These are phyloP conservation scores for Lachnellula occidentalis DNA, from an alignment of 2,329 filamentous ascomycete species.

Conservation along the genomic window DNA sequence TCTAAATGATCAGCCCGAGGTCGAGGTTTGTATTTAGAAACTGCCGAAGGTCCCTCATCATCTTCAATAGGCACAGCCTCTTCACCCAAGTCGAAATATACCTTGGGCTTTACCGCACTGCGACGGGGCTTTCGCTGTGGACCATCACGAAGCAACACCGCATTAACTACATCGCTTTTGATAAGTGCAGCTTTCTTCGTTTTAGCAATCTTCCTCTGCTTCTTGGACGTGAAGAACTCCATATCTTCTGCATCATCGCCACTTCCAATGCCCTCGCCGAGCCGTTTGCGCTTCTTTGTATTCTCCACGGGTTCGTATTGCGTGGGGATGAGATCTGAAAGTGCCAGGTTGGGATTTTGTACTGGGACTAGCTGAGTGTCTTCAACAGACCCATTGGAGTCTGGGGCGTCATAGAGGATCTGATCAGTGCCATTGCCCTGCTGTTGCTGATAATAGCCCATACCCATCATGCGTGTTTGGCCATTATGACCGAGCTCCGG, in stretches of 20 bases:
- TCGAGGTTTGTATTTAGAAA: background rate
- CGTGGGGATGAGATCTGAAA: slow-evolving; percentile 23
- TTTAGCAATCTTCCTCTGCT: slow-evolving; percentile 16
- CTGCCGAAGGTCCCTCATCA: slow-evolving; percentile 15
- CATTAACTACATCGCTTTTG: background rate
- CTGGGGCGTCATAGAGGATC: slow-evolving; percentile 29
- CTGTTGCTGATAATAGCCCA: slow-evolving; percentile 26
- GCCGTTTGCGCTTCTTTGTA: slow-evolving; percentile 20
- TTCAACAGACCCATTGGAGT: slow-evolving; percentile 10
- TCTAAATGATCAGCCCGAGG: slow-evolving; percentile 1
- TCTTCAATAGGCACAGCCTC: slow-evolving; percentile 22
- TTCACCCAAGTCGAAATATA: slow-evolving; percentile 24
- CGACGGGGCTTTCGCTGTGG: slow-evolving; percentile 18
- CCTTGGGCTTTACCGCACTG: slow-evolving; percentile 15
- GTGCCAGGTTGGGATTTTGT: slow-evolving; percentile 18
- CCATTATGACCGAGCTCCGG: slow-evolving; percentile 21
- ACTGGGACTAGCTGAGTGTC: slow-evolving; percentile 6
- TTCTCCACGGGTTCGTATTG: slow-evolving; percentile 8
- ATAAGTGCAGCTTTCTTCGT: slow-evolving; percentile 9
- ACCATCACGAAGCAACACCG: background rate
- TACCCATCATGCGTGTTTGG: slow-evolving; percentile 27
- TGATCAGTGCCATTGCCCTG: slow-evolving; percentile 24
- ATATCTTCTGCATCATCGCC: slow-evolving; percentile 19
- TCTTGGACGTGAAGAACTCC: slow-evolving; percentile 26
- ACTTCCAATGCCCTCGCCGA: slow-evolving; percentile 8